phyloP scores from a whole-genome alignment of 2,329 filamentous ascomycete genomes.

The Hymenoscyphus repandus region DNA sequence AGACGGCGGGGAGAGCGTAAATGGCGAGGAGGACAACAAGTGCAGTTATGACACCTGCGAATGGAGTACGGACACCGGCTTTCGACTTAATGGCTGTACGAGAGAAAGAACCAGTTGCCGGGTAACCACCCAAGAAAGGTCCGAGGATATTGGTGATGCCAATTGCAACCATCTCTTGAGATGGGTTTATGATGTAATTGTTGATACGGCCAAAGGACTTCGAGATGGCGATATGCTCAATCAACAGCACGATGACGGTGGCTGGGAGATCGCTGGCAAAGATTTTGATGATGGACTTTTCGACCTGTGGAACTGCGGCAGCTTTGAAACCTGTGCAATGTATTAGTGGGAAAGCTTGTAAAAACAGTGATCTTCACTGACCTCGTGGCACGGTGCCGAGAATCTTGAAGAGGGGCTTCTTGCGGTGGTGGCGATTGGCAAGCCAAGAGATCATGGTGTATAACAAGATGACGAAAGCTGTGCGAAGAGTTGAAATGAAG shows the following conservation, averaged over 20 bases:
- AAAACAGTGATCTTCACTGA: conserved; percentile 28
- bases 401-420: conserved; percentile 66
- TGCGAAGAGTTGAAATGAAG: conserved; percentile 85
- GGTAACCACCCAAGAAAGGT: conserved; percentile 87
- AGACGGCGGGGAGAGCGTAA: conserved; percentile 80
- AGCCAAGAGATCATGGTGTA: conserved; percentile 90
- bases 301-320: conserved; percentile 66
- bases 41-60: conserved; percentile 85
- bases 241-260: conserved; percentile 86
- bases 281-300: conserved; percentile 57
- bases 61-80: conserved; percentile 85
- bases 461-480: conserved; percentile 83
- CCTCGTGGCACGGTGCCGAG: conserved; percentile 73
- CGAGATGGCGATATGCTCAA: conserved; percentile 94
- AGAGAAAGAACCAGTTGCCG: conserved; percentile 91
- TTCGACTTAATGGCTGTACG: conserved; percentile 97
- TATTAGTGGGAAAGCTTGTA: background rate
- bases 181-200: conserved; percentile 93
- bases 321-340: conserved; percentile 65
- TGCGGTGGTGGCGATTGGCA: conserved; percentile 63
- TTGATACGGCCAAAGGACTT: conserved; percentile 96
- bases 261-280: conserved; percentile 74
- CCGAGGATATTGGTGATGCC: conserved; percentile 85
- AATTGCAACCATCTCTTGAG: conserved; percentile 92
- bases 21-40: conserved; percentile 82